These are phyloP conservation scores for Trebouxia gelatinosa DNA, from an alignment of 163 green algal genomes.

Conservation along the genomic window DNA sequence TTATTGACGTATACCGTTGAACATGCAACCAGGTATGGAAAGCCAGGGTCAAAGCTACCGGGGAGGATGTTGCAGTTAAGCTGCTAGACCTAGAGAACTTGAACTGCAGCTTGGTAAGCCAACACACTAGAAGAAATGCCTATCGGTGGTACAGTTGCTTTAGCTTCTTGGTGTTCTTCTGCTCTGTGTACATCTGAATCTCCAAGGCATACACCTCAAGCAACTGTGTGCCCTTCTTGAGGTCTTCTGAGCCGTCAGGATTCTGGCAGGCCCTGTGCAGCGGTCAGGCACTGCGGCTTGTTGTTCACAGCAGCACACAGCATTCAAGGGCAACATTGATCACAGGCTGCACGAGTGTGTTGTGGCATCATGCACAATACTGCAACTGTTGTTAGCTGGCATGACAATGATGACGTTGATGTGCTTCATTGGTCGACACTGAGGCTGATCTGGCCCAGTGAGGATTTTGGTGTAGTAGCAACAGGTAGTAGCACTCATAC, in stretches of 20 bases:
- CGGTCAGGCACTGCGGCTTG: neutral
- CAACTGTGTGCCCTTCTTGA: slow-evolving; percentile 97
- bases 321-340: too few relatives aligned
- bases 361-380: too few relatives aligned
- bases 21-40: slow-evolving; percentile 84
- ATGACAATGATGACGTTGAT: too few relatives aligned
- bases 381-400: too few relatives aligned
- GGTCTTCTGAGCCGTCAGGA: slow-evolving; percentile 87
- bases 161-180: slow-evolving; percentile 93
- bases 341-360: too few relatives aligned
- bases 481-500: too few relatives aligned
- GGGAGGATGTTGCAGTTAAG: slow-evolving; percentile 93
- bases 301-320: slow-evolving; percentile 2
- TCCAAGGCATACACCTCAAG: slow-evolving; percentile 98
- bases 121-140: too few relatives aligned
- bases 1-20: too few relatives aligned
- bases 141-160: neutral
- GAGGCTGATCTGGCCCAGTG: too few relatives aligned
- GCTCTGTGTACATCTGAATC: slow-evolving; percentile 88
- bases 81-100: slow-evolving; percentile 95
- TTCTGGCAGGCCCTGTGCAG: slow-evolving; percentile 62
- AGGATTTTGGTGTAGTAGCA: too few relatives aligned
- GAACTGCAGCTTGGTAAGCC: slow-evolving; percentile 80
- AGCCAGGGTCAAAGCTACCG: slow-evolving; percentile 67
- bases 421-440: too few relatives aligned